Conservation (phyloP, 2,329 filamentous ascomycete genomes). For the Fusarium veterinarium region DNA sequence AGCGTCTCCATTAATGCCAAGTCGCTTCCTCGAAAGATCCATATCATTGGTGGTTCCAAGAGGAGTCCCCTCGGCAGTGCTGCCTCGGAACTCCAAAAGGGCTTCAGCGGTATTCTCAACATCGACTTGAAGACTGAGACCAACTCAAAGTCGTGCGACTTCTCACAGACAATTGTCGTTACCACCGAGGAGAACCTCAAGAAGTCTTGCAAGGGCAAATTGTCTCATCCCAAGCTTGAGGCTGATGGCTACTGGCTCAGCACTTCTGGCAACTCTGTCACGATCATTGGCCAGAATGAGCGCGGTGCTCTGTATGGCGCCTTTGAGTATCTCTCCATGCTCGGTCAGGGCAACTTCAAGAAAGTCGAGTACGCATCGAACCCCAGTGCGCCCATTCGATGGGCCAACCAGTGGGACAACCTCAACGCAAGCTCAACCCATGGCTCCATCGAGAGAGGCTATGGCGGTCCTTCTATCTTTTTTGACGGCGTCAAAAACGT, state of each 20-base stretch:
- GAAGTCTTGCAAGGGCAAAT: constrained; percentile 8
- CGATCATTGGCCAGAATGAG: constrained; percentile 74
- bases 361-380: constrained; percentile 61
- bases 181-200: constrained; percentile 19
- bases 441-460: constrained; percentile 74
- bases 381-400: constrained; percentile 71
- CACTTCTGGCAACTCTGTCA: constrained; percentile 57
- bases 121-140: constrained; percentile 54
- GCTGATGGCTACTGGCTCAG: constrained; percentile 72
- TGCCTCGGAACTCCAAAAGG: constrained; percentile 67
- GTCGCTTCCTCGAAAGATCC: constrained; percentile 59
- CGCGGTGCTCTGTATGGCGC: constrained; percentile 76
- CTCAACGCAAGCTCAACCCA: constrained; percentile 59
- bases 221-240: constrained; percentile 51
- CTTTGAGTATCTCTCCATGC: constrained; percentile 74
- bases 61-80: constrained; percentile 69
- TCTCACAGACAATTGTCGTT: constrained; percentile 19
- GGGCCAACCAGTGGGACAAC: constrained; percentile 82
- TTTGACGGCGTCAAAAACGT: constrained; percentile 65
- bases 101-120: constrained; percentile 68
- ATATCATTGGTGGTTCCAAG: constrained; percentile 64
- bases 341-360: constrained; percentile 67
- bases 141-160: constrained; percentile 11
- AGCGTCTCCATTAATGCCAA: constrained; percentile 48
- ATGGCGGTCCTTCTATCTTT: constrained; percentile 75